Evolutionary conservation across 257 asterid genomes (phyloP).

Genomic region (Scutellaria barbata): DNA sequence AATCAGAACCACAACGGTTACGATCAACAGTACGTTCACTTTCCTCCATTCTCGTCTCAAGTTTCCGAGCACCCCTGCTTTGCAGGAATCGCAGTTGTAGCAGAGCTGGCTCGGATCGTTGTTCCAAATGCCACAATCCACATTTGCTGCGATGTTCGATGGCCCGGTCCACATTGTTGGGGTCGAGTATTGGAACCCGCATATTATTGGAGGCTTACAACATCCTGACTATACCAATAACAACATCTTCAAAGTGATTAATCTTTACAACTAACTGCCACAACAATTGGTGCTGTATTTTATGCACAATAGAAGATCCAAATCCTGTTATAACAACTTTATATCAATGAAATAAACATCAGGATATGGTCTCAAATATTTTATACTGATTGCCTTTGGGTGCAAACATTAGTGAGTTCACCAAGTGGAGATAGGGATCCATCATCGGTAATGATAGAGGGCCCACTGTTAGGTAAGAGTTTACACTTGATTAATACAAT

Average conservation of each 20-base stretch:
- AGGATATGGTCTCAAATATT: slow-evolving; percentile 14
- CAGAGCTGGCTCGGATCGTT: slow-evolving; percentile 74
- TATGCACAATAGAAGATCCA: too few species aligned
- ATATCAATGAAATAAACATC: too few species aligned
- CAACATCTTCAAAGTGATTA: too few species aligned
- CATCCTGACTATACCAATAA: slow-evolving; percentile 73
- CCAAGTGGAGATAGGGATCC: slow-evolving; percentile 19
- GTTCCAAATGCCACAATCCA: slow-evolving; percentile 76
- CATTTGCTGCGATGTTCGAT: slow-evolving; percentile 50
- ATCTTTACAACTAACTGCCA: too few species aligned
- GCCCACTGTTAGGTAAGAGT: slow-evolving; percentile 37
- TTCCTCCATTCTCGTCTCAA: slow-evolving; percentile 82
- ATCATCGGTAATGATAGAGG: slow-evolving; percentile 19
- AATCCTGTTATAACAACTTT: too few species aligned
- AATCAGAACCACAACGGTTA: slow-evolving; percentile 72
- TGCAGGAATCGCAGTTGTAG: slow-evolving; percentile 80
- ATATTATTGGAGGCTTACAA: slow-evolving; percentile 81
- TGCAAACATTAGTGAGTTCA: slow-evolving; percentile 17
- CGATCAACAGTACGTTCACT: slow-evolving; percentile 66
- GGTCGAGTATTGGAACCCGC: slow-evolving; percentile 68
- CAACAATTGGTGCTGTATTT: too few species aligned
- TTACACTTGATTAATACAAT: slow-evolving; percentile 23
- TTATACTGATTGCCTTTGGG: slow-evolving; percentile 27
- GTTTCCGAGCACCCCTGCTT: slow-evolving; percentile 83
- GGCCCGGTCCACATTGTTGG: slow-evolving; percentile 73